Base-by-base conservation (phyloP, 2,329 filamentous ascomycete species). In the Apiospora marii region DNA sequence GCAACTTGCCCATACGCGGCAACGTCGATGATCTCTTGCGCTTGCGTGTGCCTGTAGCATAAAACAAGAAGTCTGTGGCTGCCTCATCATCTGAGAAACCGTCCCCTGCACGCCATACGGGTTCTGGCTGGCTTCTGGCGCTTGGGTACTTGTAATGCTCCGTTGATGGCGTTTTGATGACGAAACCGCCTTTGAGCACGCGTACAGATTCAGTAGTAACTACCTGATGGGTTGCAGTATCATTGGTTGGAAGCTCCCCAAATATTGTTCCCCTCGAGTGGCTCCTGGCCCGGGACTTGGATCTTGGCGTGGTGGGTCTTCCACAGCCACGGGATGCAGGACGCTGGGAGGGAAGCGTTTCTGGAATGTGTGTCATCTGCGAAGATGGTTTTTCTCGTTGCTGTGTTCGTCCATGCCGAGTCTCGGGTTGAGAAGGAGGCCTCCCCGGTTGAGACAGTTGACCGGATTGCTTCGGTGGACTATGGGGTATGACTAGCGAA, bases 61-160 rank as follows among this genome's bases (percentile, higher is more conserved):
- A 71, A 27, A 78, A 77, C 0, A 72, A 27, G 58, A 77, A 77
- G 43, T 74, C 72, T 4, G 79, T 74, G 13, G 34, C 77, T 22
- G 73, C 76, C 72, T 81, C 80, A 10, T 78, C 78, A 4, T 68
- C 77, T 10, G 80, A 80, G 70, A 81, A 81, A 3, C 79, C 80
- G 64, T 81, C 80, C 4, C 79, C 79, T 64, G 74, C 44, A 4
- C 70, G 68, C 79, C 79, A 81, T 22, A 58, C n/a, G 0, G 74
- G 70, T 58, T 78, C 73, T 13, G 74, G 74, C 41, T 76, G 73
- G 58, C 68, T 74, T 8, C 8, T 75, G 48, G 75, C 24, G 70
- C 81, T 78, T 64, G 77, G 76, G 34, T 77, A 75, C 4, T 74
- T 74, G 37, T 78, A 81, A 64, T 75, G 48, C 34, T 72, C 71